phyloP scores from a whole-genome alignment of 257 asterid genomes.

The Salvia miltiorrhiza region DNA sequence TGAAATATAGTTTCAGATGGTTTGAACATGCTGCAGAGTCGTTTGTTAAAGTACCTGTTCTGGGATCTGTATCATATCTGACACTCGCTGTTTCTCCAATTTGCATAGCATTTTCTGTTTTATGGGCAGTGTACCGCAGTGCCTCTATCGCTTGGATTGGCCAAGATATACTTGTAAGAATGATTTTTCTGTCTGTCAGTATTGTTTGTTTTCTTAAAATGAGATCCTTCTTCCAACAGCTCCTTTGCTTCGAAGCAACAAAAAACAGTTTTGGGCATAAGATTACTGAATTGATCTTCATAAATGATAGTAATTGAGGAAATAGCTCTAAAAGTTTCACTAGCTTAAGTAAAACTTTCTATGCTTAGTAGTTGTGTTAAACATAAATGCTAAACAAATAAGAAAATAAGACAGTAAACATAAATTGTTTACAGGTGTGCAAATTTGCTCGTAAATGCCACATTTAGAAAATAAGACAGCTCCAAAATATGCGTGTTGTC shows the following conservation, averaged over 20 bases:
- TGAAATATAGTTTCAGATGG: constrained; percentile 82
- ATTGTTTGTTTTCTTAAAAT: neutral
- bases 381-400: neutral
- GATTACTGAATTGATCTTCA: neutral
- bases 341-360: neutral
- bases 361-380: neutral
- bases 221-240: no score
- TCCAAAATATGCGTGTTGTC: no score
- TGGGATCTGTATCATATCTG: constrained; percentile 85
- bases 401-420: neutral
- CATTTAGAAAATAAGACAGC: no score
- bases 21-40: constrained; percentile 68
- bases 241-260: neutral
- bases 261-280: neutral
- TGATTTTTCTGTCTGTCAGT: neutral
- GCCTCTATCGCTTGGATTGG: constrained; percentile 90
- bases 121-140: constrained; percentile 41
- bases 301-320: neutral
- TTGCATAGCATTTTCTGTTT: constrained; percentile 84
- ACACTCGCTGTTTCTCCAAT: constrained; percentile 84
- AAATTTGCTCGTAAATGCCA: no score
- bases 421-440: neutral
- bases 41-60: constrained; percentile 64
- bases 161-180: constrained; percentile 93
- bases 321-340: neutral